Evolutionary conservation across 768 basidiomycete genomes (phyloP).

Genomic region (Phaeotremella fagi): DNA sequence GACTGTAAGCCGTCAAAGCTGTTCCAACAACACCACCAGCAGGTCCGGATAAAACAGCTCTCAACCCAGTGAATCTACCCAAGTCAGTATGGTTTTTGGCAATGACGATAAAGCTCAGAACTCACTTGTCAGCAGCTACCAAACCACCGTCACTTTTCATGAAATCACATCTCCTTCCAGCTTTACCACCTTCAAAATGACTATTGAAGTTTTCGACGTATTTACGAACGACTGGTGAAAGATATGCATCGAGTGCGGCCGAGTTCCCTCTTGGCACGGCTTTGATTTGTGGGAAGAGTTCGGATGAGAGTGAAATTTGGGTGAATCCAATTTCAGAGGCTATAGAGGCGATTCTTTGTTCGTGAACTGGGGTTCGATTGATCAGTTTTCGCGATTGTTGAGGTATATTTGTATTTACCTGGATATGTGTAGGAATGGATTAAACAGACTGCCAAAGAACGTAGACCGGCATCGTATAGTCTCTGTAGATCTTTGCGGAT

Average conservation of each 20-base stretch:
- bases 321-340: conserved; percentile 28
- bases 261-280: conserved; percentile 21
- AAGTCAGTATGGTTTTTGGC: neutral
- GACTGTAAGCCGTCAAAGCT: conserved; percentile 16
- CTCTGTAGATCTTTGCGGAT: conserved; percentile 61
- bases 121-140: conserved; percentile 27
- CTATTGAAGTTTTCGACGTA: conserved; percentile 25
- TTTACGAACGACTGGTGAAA: conserved; percentile 15
- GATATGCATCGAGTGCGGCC: conserved; percentile 29
- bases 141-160: conserved; percentile 24
- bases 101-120: too few relatives aligned
- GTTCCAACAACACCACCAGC: conserved; percentile 34
- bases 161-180: conserved; percentile 13
- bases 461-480: conserved; percentile 71
- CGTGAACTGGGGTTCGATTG: conserved; percentile 50
- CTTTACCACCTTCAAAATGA: conserved; percentile 21
- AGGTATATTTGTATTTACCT: conserved; percentile 4
- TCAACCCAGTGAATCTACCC: conserved; percentile 23
- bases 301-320: conserved; percentile 19
- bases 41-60: conserved; percentile 25
- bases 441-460: conserved; percentile 79
- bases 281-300: conserved; percentile 16
- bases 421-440: conserved; percentile 65
- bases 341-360: conserved; percentile 18
- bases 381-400: neutral